phyloP scores from a whole-genome alignment of 2,329 filamentous ascomycete genomes.

The Phoma sp. region DNA sequence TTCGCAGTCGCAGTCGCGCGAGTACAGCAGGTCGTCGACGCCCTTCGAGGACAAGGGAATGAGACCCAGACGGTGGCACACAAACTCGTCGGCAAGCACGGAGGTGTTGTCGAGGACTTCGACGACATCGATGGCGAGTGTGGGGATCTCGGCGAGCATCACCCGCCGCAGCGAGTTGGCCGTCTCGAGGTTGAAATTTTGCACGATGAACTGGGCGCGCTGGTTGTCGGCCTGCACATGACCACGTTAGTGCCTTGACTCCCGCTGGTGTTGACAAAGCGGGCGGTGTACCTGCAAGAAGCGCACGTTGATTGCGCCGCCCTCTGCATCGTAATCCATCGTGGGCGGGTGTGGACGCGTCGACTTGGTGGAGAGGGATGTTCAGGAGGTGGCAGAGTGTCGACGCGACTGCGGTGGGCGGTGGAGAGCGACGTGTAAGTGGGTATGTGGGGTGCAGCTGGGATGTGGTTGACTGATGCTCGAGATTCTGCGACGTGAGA shows the following conservation, averaged over 20 bases:
- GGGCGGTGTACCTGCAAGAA: slow-evolving; percentile 46
- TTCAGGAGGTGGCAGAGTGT: slow-evolving; percentile 19
- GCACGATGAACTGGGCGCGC: slow-evolving; percentile 90
- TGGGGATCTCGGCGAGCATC: slow-evolving; percentile 93
- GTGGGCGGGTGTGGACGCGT: slow-evolving; percentile 26
- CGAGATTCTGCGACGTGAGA: slow-evolving; percentile 33
- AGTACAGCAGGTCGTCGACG: slow-evolving; percentile 82
- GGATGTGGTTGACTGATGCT: slow-evolving; percentile 20
- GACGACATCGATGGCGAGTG: slow-evolving; percentile 92
- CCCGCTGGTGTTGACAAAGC: slow-evolving; percentile 22
- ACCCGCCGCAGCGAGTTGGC: slow-evolving; percentile 91
- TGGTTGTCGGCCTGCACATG: slow-evolving; percentile 72
- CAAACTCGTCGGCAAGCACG: slow-evolving; percentile 95
- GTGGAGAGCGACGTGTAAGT: slow-evolving; percentile 28
- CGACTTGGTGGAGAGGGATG: slow-evolving; percentile 17
- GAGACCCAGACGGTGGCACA: slow-evolving; percentile 89
- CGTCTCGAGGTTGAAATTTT: slow-evolving; percentile 86
- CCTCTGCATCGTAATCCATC: slow-evolving; percentile 61
- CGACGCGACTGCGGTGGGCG: slow-evolving; percentile 26
- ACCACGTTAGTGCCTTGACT: slow-evolving; percentile 29
- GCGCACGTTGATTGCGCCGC: slow-evolving; percentile 51
- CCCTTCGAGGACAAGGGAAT: slow-evolving; percentile 87
- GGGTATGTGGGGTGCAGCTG: slow-evolving; percentile 22
- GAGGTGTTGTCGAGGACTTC: slow-evolving; percentile 93
- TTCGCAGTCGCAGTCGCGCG: slow-evolving; percentile 95